Conservation (phyloP, 441 rosid species). For the Gossypium aridum region DNA sequence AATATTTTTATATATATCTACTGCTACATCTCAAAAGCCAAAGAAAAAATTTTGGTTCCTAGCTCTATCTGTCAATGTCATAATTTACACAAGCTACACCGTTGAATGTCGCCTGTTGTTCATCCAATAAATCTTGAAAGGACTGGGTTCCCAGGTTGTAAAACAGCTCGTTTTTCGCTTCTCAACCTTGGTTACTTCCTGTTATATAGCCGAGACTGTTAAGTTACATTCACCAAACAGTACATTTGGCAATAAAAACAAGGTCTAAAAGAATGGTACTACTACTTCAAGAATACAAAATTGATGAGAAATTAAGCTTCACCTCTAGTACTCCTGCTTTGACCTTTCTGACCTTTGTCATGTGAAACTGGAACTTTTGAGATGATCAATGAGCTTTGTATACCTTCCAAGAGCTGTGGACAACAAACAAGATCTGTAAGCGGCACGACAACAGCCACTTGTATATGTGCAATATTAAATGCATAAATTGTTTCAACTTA, state of each 20-base stretch:
- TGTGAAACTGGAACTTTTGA: conserved; percentile 74
- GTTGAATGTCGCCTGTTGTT: conserved; percentile 5
- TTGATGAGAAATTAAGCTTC: conserved; percentile 11
- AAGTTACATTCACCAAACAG: not conserved
- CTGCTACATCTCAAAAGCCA: conserved; percentile 27
- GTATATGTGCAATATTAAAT: not conserved
- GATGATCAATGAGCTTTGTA: conserved; percentile 87
- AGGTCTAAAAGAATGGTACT: not conserved
- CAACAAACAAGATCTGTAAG: conserved; percentile 7
- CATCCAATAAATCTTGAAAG: conserved; percentile 12
- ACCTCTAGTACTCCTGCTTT: conserved; percentile 60
- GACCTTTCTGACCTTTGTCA: conserved; percentile 61
- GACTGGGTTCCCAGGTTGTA: conserved; percentile 9
- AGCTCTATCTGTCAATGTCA: conserved; percentile 22
- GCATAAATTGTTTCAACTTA: not conserved
- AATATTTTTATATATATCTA: conserved; percentile 43
- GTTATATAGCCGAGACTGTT: conserved; percentile 20
- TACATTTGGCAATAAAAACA: not conserved
- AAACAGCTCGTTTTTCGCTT: not conserved
- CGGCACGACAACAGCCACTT: not conserved
- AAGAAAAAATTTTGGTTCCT: conserved; percentile 38
- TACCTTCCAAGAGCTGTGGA: conserved; percentile 82
- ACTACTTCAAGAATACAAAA: not conserved
- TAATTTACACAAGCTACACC: conserved; percentile 35
- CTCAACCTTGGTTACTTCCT: conserved; percentile 48